Evolutionary conservation across 106 monocot genomes (phyloP).

Genomic region (Dendrobium chrysotoxum): DNA sequence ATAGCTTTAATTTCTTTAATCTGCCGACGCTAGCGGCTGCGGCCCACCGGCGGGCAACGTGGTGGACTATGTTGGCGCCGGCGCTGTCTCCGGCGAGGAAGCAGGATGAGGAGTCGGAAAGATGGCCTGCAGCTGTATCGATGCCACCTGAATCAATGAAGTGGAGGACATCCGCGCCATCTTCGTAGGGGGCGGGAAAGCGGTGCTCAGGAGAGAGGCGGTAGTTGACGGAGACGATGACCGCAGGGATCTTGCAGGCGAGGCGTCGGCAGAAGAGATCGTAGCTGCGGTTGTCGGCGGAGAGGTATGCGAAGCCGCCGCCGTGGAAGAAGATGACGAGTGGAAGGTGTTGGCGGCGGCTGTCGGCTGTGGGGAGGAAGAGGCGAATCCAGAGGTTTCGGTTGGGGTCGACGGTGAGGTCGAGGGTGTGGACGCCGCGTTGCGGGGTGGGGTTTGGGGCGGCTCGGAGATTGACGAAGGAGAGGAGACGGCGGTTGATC

Average conservation of each 20-base stretch:
- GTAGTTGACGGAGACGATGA: slow-evolving; percentile 25
- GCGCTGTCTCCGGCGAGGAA: neutral
- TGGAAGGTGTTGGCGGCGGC: neutral
- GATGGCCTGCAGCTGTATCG: neutral
- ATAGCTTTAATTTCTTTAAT: neutral
- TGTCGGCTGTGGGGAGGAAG: slow-evolving; percentile 23
- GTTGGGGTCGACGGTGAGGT: slow-evolving; percentile 34
- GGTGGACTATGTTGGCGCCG: slow-evolving; percentile 21
- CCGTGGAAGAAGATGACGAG: slow-evolving; percentile 19
- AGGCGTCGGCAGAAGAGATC: neutral
- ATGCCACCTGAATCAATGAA: slow-evolving; percentile 17
- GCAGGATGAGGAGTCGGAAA: slow-evolving; percentile 9
- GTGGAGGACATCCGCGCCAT: slow-evolving; percentile 22
- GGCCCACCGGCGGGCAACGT: slow-evolving; percentile 14
- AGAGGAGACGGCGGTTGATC: slow-evolving; percentile 48
- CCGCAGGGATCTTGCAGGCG: slow-evolving; percentile 7
- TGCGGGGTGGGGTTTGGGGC: slow-evolving; percentile 22
- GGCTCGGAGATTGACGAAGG: slow-evolving; percentile 20
- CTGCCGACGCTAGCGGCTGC: too few species aligned
- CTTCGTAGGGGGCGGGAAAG: slow-evolving; percentile 29
- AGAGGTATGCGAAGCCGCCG: slow-evolving; percentile 2
- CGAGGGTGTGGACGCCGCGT: slow-evolving; percentile 38
- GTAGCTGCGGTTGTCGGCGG: neutral
- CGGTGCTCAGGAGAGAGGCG: slow-evolving; percentile 29
- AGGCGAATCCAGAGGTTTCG: slow-evolving; percentile 41